A percentile compares a stretch with the other conserved stretches of the same genome.
Evolutionary conservation across 208 protist genomes (phyloP).

Genomic region (Plasmodiophora brassicae): DNA sequence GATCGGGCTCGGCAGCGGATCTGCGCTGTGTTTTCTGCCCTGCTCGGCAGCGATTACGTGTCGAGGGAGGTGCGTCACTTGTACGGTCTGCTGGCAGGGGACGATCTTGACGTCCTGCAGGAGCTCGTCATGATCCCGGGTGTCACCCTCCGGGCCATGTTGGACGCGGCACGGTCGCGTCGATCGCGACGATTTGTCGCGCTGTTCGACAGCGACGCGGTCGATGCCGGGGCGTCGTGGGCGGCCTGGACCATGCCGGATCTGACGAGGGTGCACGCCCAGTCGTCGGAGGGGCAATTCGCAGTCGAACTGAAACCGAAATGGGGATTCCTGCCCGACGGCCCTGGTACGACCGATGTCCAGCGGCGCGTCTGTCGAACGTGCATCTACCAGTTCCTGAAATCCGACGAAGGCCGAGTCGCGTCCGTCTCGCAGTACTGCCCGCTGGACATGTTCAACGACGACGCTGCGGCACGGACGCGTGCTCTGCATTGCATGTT

Average conservation of each 20-base stretch:
- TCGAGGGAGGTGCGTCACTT: background rate
- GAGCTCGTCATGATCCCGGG: background rate
- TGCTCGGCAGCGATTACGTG: background rate
- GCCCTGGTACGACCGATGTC: background rate
- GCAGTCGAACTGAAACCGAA: constrained; percentile 10
- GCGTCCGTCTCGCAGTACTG: background rate
- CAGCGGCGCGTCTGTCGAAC: background rate
- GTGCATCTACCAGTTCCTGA: background rate
- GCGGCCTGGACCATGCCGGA: background rate
- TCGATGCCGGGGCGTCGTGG: background rate
- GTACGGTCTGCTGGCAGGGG: background rate
- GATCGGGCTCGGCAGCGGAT: background rate
- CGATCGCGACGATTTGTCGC: background rate
- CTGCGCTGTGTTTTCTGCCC: background rate
- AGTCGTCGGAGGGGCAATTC: background rate
- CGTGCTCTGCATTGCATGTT: background rate
- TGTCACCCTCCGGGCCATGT: background rate
- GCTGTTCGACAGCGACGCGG: background rate
- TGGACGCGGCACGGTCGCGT: background rate
- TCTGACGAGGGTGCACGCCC: background rate
- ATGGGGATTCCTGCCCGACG: constrained; percentile 16
- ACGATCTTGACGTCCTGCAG: background rate
- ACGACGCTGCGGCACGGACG: background rate
- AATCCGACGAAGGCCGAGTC: background rate
- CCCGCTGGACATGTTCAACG: background rate